Base-by-base conservation (phyloP, 352 stramenopile genomes). In the Globisporangium nagaii region DNA sequence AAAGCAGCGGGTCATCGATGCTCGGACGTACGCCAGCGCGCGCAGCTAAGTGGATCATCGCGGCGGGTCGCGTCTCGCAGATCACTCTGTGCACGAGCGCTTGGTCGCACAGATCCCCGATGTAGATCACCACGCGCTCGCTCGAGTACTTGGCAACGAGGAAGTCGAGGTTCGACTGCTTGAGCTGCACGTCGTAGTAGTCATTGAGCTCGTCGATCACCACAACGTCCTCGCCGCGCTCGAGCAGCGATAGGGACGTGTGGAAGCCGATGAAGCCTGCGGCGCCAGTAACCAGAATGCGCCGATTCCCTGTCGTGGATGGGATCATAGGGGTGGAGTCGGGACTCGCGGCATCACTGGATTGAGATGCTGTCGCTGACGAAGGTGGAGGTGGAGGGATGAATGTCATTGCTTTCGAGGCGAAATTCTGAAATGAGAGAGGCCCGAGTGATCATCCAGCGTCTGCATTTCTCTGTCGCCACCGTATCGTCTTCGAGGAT, bases 121-220 rank as follows among this genome's bases (percentile, higher is more conserved):
- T 74, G 66, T 88, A 90, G 30, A 98, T 73, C 0, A 53, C 59
- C 27, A 96, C 84, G 50, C 79, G 75, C 28, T 79, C 69, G 9
- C 55, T 49, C 22, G 66, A 62, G 65, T 75, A 93, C 13, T 49
- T 74, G 20, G 68, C 59, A 4, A 72, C 64, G 13, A 98, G 84
- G 42, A 83, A 75, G 52, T 86, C 70, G 4, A 99, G 73, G 72
- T 99, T 99, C 49, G 67, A 77, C 59, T 98, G 81, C 79, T 99
- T 99, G 60, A 98, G 90, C 48, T 70, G 62, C n/a, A 98, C 87
- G 67, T 99, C 95, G 70, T 99, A 99, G 73, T 99, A 99, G 66
- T 99, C 93, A 67, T 99, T 99, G 49, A 99, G 77, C 76, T 99
- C 96, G 65, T 99, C 97, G 22, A 99, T 78, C 45, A 98, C 87